A percentile compares a stretch with the other conserved stretches of the same genome.
These are phyloP conservation scores for Solanum tarijense DNA, from an alignment of 257 asterid genomes.

Conservation along the genomic window DNA sequence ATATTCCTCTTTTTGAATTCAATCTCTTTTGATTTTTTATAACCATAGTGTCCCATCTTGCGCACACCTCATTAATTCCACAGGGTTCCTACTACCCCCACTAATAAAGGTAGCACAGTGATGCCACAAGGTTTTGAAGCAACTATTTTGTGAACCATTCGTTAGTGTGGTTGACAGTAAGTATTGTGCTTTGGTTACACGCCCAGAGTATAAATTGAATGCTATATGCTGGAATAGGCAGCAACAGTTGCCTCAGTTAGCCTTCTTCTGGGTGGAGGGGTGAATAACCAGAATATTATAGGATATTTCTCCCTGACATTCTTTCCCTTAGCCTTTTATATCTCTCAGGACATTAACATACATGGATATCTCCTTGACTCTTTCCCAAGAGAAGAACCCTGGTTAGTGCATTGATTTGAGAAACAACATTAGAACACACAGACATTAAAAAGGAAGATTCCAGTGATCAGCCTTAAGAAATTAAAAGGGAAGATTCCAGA, in stretches of 20 bases:
- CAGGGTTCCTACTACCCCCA: neutral
- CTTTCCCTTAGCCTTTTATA: neutral
- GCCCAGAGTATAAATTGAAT: neutral
- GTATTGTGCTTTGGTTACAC: neutral
- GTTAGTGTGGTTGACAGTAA: neutral
- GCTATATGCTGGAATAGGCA: neutral
- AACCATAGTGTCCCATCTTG: too few relatives aligned
- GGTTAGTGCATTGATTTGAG: neutral
- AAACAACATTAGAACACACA: neutral
- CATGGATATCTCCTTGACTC: neutral
- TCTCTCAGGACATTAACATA: neutral
- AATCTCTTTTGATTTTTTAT: neutral
- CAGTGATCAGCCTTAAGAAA: neutral
- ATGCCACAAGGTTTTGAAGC: neutral
- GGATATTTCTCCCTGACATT: neutral
- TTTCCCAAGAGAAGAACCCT: neutral
- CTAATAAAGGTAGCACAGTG: neutral
- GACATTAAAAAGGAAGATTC: neutral
- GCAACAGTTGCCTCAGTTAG: neutral
- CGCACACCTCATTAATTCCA: neutral
- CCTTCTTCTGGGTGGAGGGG: neutral
- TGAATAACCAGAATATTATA: neutral
- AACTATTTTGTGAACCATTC: neutral
- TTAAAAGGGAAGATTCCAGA: neutral
- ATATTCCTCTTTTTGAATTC: neutral